Percentiles rank a stretch among this genome's conserved stretches.
Evolutionary conservation across 352 stramenopile genomes (phyloP).

Genomic region (Pythium aphanidermatum): DNA sequence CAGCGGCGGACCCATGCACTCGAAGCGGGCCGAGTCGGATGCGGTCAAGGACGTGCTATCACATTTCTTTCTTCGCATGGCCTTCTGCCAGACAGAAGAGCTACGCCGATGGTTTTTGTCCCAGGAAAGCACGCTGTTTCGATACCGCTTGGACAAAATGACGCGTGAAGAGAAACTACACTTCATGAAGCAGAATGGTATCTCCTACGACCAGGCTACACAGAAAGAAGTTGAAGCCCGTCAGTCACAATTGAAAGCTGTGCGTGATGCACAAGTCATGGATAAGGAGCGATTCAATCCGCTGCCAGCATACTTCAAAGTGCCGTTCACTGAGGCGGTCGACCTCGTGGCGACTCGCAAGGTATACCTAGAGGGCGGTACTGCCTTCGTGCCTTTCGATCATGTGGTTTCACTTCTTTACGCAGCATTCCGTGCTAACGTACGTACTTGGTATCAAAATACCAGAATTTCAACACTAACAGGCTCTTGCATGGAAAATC

Average conservation of each 20-base stretch:
- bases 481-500: neutral
- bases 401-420: slow-evolving; percentile 94
- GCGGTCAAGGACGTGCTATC: slow-evolving; percentile 90
- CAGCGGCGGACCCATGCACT: slow-evolving; percentile 23
- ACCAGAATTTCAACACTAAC: neutral
- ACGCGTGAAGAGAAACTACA: slow-evolving; percentile 80
- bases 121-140: slow-evolving; percentile 94
- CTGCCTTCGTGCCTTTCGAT: slow-evolving; percentile 94
- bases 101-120: slow-evolving; percentile 96
- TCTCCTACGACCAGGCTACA: slow-evolving; percentile 71
- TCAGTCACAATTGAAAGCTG: slow-evolving; percentile 58
- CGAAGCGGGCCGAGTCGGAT: slow-evolving; percentile 56
- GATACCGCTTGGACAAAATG: slow-evolving; percentile 88
- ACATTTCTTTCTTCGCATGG: slow-evolving; percentile 97
- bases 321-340: slow-evolving; percentile 96
- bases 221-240: slow-evolving; percentile 57
- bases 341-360: slow-evolving; percentile 87
- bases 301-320: slow-evolving; percentile 89
- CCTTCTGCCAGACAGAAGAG: slow-evolving; percentile 97
- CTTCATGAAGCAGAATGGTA: slow-evolving; percentile 84
- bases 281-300: slow-evolving; percentile 39
- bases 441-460: slow-evolving; percentile 20
- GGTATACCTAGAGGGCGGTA: slow-evolving; percentile 92
- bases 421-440: slow-evolving; percentile 87
- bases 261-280: slow-evolving; percentile 43